Evolutionary conservation across 2,329 filamentous ascomycete genomes (phyloP), one percentile per base, ranked within the genome.

Genomic region (Fusarium udum): DNA sequence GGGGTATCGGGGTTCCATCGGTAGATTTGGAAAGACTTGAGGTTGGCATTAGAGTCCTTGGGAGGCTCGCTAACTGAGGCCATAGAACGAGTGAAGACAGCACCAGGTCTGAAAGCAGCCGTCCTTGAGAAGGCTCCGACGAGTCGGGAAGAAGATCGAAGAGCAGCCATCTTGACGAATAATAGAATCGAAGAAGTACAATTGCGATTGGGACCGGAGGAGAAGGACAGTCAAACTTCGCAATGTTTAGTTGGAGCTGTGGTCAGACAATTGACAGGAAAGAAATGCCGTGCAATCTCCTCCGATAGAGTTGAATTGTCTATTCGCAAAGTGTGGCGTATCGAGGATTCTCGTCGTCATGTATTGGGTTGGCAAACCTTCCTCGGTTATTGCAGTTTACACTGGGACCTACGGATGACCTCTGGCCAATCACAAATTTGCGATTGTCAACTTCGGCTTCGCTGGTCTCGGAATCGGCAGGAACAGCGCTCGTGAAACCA

Each of bases 21-120:
- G 91, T 99, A 99, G 87, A 99, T 92, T 85, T 97, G 92, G 90
- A 99, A 99, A 58, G 93, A 95, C 92, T 98, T 98, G 86, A 93
- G 91, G 79, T 87, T 87, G 63, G 92, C 88, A 78, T 93, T 88
- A 75, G 90, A 84, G 64, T 89, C 85, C 56, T 89, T 88, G 55
- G 90, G 88, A 40, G 90, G 88, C 82, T 92, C 83, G 79, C 84
- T 85, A 73, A 89, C 84, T 6, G 87, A 85, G 62, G 88, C 88
- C 85, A 90, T 88, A 69, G 86, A 85, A 70, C 88, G 87, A 57
- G 84, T 77, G 74, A 86, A 84, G 77, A 84, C 80, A 70, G 83
- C 82, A 55, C 81, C 78, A 74, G 83, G 80, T 78, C 82, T 78
- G 64, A 82, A 62, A 81, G 85, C 79, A 81, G 82, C 74, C 77